These are phyloP conservation scores for Aspergillus transmontanensis DNA, from an alignment of 2,329 filamentous ascomycete genomes.

Conservation along the genomic window DNA sequence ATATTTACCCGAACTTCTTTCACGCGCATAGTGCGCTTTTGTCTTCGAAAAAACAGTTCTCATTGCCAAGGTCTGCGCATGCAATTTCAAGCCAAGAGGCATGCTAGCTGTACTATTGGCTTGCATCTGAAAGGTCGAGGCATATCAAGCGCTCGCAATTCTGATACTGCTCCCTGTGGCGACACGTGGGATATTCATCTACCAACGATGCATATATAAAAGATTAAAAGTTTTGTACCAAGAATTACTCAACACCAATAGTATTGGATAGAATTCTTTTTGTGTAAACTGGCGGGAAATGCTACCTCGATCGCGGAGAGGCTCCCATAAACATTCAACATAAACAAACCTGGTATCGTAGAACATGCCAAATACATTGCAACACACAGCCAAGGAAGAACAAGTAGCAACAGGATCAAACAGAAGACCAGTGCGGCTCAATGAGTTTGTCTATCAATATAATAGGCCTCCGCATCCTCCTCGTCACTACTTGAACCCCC, in stretches of 20 bases:
- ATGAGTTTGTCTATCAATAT: slow-evolving; percentile 25
- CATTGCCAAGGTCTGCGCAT: background rate
- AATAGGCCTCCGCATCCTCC: slow-evolving; percentile 33
- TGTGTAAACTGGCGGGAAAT: background rate
- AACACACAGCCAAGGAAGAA: slow-evolving; percentile 5
- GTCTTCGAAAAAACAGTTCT: background rate
- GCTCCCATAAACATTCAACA: background rate
- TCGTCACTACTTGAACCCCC: slow-evolving; percentile 36
- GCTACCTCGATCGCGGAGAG: background rate
- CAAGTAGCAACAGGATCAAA: background rate
- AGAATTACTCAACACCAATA: background rate
- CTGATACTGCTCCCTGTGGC: background rate
- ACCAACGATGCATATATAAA: background rate
- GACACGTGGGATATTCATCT: background rate
- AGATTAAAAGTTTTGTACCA: background rate
- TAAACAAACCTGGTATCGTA: slow-evolving; percentile 22
- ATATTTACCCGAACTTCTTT: slow-evolving; percentile 58
- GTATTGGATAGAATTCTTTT: background rate
- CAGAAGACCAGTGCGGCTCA: slow-evolving; percentile 10
- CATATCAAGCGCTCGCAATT: background rate
- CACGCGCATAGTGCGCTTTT: background rate
- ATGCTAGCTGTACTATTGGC: background rate
- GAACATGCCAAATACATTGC: slow-evolving; percentile 8
- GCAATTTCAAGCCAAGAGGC: background rate
- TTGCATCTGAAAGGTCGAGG: background rate